phyloP scores from a whole-genome alignment of 257 asterid genomes.

The Penstemon newberryi region DNA sequence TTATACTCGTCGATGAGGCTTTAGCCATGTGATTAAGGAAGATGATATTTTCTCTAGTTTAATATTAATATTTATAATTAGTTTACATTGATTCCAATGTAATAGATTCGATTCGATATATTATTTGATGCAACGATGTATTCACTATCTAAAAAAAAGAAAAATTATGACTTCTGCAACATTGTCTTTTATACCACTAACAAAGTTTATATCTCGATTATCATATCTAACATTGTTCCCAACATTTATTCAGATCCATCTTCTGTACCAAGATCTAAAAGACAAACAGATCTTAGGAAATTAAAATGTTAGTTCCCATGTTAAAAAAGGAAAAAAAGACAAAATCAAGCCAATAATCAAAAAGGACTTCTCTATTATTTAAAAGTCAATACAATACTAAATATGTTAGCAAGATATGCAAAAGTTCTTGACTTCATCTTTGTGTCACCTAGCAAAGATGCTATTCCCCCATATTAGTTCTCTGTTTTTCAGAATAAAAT shows the following conservation, averaged over 20 bases:
- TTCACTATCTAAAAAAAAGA: not conserved
- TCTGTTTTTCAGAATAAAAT: conserved; percentile 29
- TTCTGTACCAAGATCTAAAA: conserved; percentile 19
- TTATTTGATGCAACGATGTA: too few relatives aligned
- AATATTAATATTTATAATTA: too few relatives aligned
- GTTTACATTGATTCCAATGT: too few relatives aligned
- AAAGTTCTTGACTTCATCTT: conserved; percentile 49
- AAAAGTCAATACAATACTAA: conserved; percentile 48
- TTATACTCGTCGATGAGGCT: too few relatives aligned
- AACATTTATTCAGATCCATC: conserved; percentile 30
- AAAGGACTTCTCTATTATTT: conserved; percentile 9
- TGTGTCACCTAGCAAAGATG: conserved; percentile 84
- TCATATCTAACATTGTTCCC: not conserved
- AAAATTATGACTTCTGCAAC: not conserved
- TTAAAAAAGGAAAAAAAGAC: conserved; percentile 48
- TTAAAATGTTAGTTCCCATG: conserved; percentile 42
- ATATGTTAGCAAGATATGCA: conserved; percentile 34
- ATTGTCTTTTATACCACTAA: not conserved
- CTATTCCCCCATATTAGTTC: conserved; percentile 44
- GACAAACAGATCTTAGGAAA: conserved; percentile 8
- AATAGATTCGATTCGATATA: too few relatives aligned
- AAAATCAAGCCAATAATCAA: conserved; percentile 27
- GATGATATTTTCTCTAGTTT: not conserved
- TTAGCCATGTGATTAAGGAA: too few relatives aligned
- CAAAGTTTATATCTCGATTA: not conserved